Base-by-base conservation (phyloP, 2,329 filamentous ascomycete genomes). In the Cadophora malorum region DNA sequence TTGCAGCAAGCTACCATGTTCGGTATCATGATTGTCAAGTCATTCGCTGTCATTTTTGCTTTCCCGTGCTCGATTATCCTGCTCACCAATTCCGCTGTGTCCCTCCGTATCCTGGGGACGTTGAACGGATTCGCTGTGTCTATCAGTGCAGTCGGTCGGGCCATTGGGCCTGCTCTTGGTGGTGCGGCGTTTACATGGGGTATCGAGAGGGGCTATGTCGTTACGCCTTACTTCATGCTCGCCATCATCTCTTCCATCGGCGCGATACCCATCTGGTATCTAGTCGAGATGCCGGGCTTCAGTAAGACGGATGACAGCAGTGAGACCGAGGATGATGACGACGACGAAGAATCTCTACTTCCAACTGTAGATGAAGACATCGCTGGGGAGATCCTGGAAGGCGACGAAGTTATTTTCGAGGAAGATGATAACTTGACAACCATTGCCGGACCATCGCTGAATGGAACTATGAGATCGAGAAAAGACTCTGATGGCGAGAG, bases 51-150 rank as follows among this genome's bases (percentile, higher is more conserved):
- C 68, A 96, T 96, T 71, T 90, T 97, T 75, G 91, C 91, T 0
- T 97, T 97, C 78, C 95, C 96, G 0, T 96, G 92, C 75, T 90
- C 87, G 31, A 97, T 93, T 6, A 97, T 98, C 73, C 83, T 98
- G 59, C 85, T 98, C 47, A 97, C 94, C 33, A 97, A 97, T 80
- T 93, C 90, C 10, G 93, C 93, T 4, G 80, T 84, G 0, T 94
- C 90, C 65, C 81, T 97, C 19, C 83, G 86, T 53, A 87, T 97
- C 10, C 85, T 98, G 5, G 94, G 94, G 0, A 97, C 94, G 0
- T 81, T 98, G 65, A 98, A 98, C 76, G 96, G 95, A 2, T 89
- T 97, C 69, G 94, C 93, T 0, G 97, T 94, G 0, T 91, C 90
- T 66, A 88, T 94, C 41, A 91, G 90, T 71, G 94, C 92, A 0